Base-by-base conservation (phyloP, 139 green algal genomes). In the Chlorella sp. region DNA sequence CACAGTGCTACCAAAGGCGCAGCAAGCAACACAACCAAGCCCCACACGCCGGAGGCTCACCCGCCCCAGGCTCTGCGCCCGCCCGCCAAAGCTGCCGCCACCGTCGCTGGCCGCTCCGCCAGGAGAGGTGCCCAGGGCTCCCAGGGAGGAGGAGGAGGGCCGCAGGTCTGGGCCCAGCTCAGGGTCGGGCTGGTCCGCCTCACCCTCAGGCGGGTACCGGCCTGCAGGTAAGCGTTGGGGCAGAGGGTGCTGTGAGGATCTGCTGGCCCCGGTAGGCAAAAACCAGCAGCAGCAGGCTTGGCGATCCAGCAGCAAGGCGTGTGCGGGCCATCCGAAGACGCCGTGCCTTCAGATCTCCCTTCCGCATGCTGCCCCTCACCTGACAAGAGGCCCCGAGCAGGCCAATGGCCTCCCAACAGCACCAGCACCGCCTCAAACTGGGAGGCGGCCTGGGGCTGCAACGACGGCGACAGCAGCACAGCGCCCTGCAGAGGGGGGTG, bases 361-460 rank as follows among this genome's bases (percentile, higher is more conserved):
- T n/a, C n/a, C n/a, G n/a, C n/a, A n/a, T 60, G 11, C 51, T 60
- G 51, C 51, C 16, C 14, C 70, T 3, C n/a, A 51, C 94, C 94
- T 28, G 94, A 95, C 24, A 97, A 48, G 28, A 97, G 87, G n/a
- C 94, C 94, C 3, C 94, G 87, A 0, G 94, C 68, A 0, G 94
- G 94, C 94, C 94, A 97, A 81, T 94, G 89, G 7, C 94, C 94
- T 2, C 91, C 92, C 65, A 96, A 86, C 82, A 97, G 84, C 73
- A 96, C 90, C 67, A 96, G 69, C 56, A 89, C 60, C 1, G 93
- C 93, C 65, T 95, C 89, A 84, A 96, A 96, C 24, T 84, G 70
- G 84, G 88, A 90, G 48, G 78, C 84, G 17, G 92, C 88, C 32
- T 74, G 70, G 19, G 92, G 89, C 54, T 83, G 26, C 48, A 92